A percentile compares a stretch with the other conserved stretches of the same genome.
phyloP scores from a whole-genome alignment of 495 filamentous ascomycete species.

The Trichoderma reesei region DNA sequence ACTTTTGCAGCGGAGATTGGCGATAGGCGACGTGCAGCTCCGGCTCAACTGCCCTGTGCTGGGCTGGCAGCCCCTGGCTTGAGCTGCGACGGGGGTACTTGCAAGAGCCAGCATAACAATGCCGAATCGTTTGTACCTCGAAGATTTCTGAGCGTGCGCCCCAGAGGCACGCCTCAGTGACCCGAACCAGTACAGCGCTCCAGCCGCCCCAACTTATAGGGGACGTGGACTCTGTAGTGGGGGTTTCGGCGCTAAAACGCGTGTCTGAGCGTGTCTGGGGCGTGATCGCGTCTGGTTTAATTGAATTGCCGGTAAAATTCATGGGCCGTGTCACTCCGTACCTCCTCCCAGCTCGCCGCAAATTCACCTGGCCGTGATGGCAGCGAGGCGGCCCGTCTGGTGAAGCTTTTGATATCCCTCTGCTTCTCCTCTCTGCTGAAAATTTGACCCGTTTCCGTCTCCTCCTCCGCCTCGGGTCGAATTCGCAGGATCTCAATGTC shows the following conservation, averaged over 20 bases:
- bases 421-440: not conserved
- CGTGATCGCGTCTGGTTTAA: constrained; percentile 5
- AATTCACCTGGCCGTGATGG: not conserved
- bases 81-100: not conserved
- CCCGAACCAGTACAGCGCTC: not conserved
- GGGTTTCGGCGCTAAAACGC: not conserved
- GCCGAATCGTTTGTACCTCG: not conserved
- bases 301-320: not conserved
- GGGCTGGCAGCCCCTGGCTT: not conserved
- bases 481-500: constrained; percentile 6
- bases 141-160: not conserved
- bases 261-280: not conserved
- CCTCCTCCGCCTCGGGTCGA: not conserved
- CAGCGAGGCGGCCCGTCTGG: not conserved
- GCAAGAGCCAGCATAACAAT: not conserved
- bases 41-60: not conserved
- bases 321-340: constrained; percentile 7
- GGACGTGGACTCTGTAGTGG: not conserved
- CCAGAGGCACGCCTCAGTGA: not conserved
- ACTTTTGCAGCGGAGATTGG: not conserved
- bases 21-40: not conserved
- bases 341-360: not conserved
- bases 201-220: not conserved
- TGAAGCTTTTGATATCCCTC: not conserved
- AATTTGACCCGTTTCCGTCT: not conserved